Percentiles rank a stretch among this genome's conserved stretches.
Evolutionary conservation across 257 asterid species (phyloP).

Genomic region (Nicotiana otophora): DNA sequence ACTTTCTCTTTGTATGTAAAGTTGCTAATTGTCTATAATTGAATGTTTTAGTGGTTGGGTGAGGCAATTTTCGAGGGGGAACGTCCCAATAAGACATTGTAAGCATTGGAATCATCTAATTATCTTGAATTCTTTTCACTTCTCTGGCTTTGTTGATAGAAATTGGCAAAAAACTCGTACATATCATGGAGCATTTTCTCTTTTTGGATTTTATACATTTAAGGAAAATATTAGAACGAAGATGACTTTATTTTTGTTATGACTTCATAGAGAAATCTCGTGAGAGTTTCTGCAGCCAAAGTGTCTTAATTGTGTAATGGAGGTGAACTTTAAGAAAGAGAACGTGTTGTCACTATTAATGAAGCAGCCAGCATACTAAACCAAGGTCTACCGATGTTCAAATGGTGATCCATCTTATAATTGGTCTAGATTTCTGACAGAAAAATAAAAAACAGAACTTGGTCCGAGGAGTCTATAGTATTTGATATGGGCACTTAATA

Average conservation of each 20-base stretch:
- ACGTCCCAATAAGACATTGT: not conserved
- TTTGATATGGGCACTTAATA: not conserved
- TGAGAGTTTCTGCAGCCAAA: not conserved
- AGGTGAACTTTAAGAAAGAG: not conserved
- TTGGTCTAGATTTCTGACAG: not conserved
- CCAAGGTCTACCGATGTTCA: not conserved
- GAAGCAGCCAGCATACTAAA: not conserved
- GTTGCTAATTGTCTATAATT: not conserved
- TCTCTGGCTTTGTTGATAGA: not conserved
- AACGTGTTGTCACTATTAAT: not conserved
- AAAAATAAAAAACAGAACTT: not conserved
- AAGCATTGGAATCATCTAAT: not conserved
- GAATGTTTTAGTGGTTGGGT: not conserved
- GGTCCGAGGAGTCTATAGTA: not conserved
- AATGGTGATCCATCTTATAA: not conserved
- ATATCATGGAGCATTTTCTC: not conserved
- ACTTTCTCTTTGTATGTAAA: not conserved
- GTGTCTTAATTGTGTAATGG: not conserved
- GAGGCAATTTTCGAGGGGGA: not conserved
- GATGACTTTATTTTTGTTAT: not conserved
- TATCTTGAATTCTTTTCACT: not conserved
- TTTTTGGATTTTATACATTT: not conserved
- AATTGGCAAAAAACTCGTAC: not conserved
- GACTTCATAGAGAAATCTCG: not conserved
- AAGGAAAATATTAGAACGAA: not conserved